phyloP scores from a whole-genome alignment of 495 filamentous ascomycete genomes.

The Parathielavia hyrcaniae region DNA sequence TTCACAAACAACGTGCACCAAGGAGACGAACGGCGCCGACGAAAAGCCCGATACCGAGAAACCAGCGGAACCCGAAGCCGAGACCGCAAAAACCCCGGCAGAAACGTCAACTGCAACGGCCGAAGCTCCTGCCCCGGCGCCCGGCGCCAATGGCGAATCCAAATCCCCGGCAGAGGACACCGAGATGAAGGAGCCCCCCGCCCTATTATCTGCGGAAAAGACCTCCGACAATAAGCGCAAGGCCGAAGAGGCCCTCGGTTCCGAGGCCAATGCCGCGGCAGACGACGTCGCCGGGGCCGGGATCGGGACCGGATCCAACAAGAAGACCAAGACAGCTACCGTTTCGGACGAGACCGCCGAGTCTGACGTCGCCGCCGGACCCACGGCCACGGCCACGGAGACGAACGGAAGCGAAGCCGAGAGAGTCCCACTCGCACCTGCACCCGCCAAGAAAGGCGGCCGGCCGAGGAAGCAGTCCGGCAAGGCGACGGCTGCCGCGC shows the following conservation, averaged over 20 bases:
- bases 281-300: constrained; percentile 13
- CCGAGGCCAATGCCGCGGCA: constrained; percentile 19
- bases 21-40: constrained; percentile 13
- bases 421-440: neutral
- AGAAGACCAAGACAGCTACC: constrained; percentile 34
- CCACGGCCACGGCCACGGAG: neutral
- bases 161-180: constrained; percentile 14
- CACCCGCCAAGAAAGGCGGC: constrained; percentile 25
- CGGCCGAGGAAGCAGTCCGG: constrained; percentile 39
- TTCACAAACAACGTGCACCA: neutral
- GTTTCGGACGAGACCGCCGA: too few species aligned
- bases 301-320: too few species aligned
- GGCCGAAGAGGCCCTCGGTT: constrained; percentile 15
- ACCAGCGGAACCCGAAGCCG: neutral
- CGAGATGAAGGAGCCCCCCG: constrained; percentile 20
- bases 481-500: constrained; percentile 6
- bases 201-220: constrained; percentile 10
- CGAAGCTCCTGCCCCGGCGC: neutral
- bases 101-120: constrained; percentile 11
- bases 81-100: constrained; percentile 6
- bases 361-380: neutral
- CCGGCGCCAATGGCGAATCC: constrained; percentile 10
- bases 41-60: constrained; percentile 12
- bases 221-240: constrained; percentile 16
- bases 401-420: neutral